These are phyloP conservation scores for Viola odorata DNA, from an alignment of 345 rosid genomes.

Conservation along the genomic window DNA sequence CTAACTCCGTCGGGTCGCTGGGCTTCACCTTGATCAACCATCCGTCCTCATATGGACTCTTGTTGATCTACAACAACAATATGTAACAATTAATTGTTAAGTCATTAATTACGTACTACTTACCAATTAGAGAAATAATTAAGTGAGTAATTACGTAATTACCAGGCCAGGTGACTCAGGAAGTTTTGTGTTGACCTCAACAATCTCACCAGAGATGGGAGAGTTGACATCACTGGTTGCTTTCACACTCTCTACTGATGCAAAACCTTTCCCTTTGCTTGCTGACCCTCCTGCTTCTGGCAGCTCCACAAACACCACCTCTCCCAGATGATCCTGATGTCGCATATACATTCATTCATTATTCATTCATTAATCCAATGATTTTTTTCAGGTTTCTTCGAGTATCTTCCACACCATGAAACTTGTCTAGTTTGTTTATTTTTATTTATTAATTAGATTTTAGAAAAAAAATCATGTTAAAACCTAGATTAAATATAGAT, in stretches of 20 bases:
- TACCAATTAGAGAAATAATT: no score
- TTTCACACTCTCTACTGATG: slow-evolving; percentile 93
- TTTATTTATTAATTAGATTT: no score
- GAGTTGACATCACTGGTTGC: slow-evolving; percentile 88
- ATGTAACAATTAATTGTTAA: not conserved
- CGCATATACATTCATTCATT: no score
- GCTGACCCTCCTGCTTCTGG: slow-evolving; percentile 60
- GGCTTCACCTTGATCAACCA: slow-evolving; percentile 99
- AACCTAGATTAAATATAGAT: no score
- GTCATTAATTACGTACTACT: no score
- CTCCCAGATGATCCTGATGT: slow-evolving; percentile 79
- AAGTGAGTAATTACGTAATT: slow-evolving; percentile 3
- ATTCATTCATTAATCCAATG: no score
- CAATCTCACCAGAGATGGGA: slow-evolving; percentile 82
- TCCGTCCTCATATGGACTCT: slow-evolving; percentile 85
- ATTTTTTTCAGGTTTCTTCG: no score
- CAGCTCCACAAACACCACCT: slow-evolving; percentile 87
- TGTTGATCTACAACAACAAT: slow-evolving; percentile 47
- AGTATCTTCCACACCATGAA: no score
- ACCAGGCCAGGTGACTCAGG: slow-evolving; percentile 71
- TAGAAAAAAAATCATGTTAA: no score
- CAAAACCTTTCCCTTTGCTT: slow-evolving; percentile 55
- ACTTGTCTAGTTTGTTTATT: no score
- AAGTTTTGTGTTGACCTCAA: slow-evolving; percentile 77
- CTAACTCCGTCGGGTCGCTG: slow-evolving; percentile 64